Evolutionary conservation across 441 rosid species (phyloP).

Genomic region (Adansonia rubrostipa): DNA sequence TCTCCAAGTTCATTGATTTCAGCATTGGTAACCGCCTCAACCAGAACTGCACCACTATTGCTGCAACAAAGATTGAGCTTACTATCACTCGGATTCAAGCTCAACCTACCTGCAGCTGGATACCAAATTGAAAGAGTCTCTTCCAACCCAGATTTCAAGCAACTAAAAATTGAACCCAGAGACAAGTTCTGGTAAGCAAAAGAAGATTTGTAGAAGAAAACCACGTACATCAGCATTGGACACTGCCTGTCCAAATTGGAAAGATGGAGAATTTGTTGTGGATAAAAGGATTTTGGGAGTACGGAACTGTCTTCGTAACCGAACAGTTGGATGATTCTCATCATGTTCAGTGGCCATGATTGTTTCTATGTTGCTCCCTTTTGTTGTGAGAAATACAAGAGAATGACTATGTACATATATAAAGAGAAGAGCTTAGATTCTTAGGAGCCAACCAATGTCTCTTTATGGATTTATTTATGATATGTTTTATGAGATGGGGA

Average conservation of each 20-base stretch:
- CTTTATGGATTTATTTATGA: conserved; percentile 28
- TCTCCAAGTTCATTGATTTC: conserved; percentile 64
- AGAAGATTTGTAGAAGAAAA: conserved; percentile 59
- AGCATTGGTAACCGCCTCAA: conserved; percentile 47
- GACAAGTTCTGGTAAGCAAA: conserved; percentile 31
- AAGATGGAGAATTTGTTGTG: conserved; percentile 47
- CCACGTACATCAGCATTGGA: conserved; percentile 63
- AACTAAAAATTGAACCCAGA: conserved; percentile 40
- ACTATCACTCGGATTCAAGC: conserved; percentile 44
- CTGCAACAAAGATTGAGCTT: conserved; percentile 66
- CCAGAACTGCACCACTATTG: conserved; percentile 55
- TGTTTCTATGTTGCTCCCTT: conserved; percentile 5
- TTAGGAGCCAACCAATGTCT: conserved; percentile 43
- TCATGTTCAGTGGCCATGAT: conserved; percentile 33
- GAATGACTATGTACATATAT: not conserved
- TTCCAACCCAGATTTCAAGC: conserved; percentile 61
- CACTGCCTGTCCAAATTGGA: conserved; percentile 77
- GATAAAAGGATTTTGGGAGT: conserved; percentile 42
- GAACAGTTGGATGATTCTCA: conserved; percentile 36
- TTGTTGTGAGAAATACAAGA: conserved; percentile 21
- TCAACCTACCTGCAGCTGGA: conserved; percentile 70
- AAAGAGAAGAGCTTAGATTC: conserved; percentile 33
- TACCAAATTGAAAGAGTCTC: conserved; percentile 63
- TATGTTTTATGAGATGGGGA: conserved; percentile 8
- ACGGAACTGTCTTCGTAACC: conserved; percentile 44